Evolutionary conservation across 495 filamentous ascomycete species (phyloP), one percentile per base, ranked within the genome.

Genomic region (Penicillium argentinense): DNA sequence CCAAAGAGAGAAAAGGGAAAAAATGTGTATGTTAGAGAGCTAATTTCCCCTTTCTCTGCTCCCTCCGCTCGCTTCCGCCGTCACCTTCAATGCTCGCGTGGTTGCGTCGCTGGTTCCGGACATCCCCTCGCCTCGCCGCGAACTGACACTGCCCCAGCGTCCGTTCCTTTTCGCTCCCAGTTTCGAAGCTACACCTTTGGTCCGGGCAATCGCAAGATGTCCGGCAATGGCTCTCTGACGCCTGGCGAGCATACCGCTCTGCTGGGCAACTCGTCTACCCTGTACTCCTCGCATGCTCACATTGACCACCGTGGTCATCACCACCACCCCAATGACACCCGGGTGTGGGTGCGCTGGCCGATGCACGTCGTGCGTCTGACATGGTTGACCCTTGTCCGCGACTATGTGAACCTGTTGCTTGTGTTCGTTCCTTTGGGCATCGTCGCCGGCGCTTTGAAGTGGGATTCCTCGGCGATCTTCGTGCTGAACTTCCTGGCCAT

Each of bases 401-500:
- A 88, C 59, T 90, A 88, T 65, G 84, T 93, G 63, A 97, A 97
- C 62, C 51, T 93, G 21, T 74, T 98, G 4, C 78, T 98, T 44
- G 64, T 96, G 43, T 93, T 95, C 60, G 93, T 97, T 7, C 93
- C 93, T 5, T 59, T 95, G 42, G 93, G 92, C 27, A 92, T 98
- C 48, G 58, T 91, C 42, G 80, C 89, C 16, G 92, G 89, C 23
- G 72, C 69, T 2, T 59, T 83, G n/a, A 68, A 76, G 27, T 89
- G 88, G 87, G 77, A 83, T 58, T 79, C 91, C 6, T 82, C 86
- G 0, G 79, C 80, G 19, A 80, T 95, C 26, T 98, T 98, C 60
- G 68, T 83, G 8, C 73, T 97, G 57, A 98, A 98, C 69, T 98
- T 97, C 68, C 77, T 96, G 55, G 92, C 93, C 44, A 98, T 98